These are phyloP conservation scores for Plasmodium knowlesi DNA, from an alignment of 169 alveolate genomes.

Conservation along the genomic window DNA sequence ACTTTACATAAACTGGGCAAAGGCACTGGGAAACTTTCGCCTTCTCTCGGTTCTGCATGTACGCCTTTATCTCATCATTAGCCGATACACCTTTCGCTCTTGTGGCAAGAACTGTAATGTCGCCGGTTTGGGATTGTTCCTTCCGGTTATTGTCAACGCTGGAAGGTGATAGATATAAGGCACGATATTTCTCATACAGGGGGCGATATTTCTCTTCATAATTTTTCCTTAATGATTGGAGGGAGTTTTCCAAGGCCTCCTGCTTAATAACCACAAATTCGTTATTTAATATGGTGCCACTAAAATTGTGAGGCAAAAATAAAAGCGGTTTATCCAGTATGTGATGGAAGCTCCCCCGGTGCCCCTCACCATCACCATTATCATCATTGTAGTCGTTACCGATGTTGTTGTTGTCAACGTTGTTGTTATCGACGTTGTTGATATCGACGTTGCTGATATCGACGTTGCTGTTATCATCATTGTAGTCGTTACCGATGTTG, in stretches of 20 bases:
- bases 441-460: too few species aligned
- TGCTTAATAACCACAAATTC: constrained; percentile 41
- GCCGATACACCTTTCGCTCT: not conserved
- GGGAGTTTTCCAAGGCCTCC: constrained; percentile 11
- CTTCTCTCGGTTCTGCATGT: constrained; percentile 14
- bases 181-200: constrained; percentile 17
- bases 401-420: too few species aligned
- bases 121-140: not conserved
- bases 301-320: constrained; percentile 61
- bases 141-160: not conserved
- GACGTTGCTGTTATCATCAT: too few species aligned
- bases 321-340: constrained; percentile 48
- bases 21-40: constrained; percentile 13
- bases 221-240: constrained; percentile 1
- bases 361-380: not conserved
- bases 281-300: constrained; percentile 47
- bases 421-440: too few species aligned
- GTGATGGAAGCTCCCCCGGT: not conserved
- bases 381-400: too few species aligned
- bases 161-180: constrained; percentile 7
- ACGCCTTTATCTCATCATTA: not conserved
- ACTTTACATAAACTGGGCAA: not conserved
- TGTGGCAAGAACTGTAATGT: constrained; percentile 3
- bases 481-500: too few species aligned
- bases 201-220: constrained; percentile 24